These are phyloP conservation scores for Pichia sp. DNA, from an alignment of 1,139 yeast species.

Conservation along the genomic window DNA sequence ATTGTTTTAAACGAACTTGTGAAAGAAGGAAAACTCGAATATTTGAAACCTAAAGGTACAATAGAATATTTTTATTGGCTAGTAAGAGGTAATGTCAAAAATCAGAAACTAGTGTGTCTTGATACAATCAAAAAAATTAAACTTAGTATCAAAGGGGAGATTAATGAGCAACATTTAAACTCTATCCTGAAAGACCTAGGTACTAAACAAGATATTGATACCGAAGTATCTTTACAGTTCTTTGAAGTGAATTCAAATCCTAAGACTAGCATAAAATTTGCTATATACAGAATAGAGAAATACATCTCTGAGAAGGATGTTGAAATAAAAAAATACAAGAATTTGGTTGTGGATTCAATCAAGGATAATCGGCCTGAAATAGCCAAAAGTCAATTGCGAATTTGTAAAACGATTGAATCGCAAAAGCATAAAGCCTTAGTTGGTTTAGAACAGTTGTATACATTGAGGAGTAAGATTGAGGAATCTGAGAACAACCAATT, in stretches of 20 bases:
- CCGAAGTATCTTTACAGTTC: slow-evolving; percentile 20
- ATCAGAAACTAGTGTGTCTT: slow-evolving; percentile 3
- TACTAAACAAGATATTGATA: slow-evolving; percentile 3
- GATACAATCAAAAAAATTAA: background rate
- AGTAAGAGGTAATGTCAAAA: background rate
- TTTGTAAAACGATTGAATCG: slow-evolving; percentile 21
- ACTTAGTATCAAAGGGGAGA: background rate
- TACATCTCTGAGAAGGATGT: slow-evolving; percentile 15
- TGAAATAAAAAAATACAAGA: slow-evolving; percentile 12
- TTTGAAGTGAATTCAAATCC: slow-evolving; percentile 17
- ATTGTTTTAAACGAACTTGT: slow-evolving; percentile 24
- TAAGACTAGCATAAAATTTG: slow-evolving; percentile 17
- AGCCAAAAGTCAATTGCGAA: slow-evolving; percentile 22
- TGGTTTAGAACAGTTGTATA: slow-evolving; percentile 30
- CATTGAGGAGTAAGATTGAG: slow-evolving; percentile 35
- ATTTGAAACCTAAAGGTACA: background rate
- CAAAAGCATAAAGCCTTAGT: slow-evolving; percentile 28
- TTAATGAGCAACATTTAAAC: slow-evolving; percentile 4
- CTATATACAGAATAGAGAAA: slow-evolving; percentile 18
- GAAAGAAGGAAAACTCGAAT: slow-evolving; percentile 14
- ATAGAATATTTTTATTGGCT: background rate
- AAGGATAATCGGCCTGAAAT: slow-evolving; percentile 12
- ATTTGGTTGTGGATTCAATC: slow-evolving; percentile 14
- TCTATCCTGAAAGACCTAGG: slow-evolving; percentile 1
- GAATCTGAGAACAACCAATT: slow-evolving; percentile 36